phyloP scores from a whole-genome alignment of 225 moss, liverwort and hornwort genomes.

The Marchantia paleacea region DNA sequence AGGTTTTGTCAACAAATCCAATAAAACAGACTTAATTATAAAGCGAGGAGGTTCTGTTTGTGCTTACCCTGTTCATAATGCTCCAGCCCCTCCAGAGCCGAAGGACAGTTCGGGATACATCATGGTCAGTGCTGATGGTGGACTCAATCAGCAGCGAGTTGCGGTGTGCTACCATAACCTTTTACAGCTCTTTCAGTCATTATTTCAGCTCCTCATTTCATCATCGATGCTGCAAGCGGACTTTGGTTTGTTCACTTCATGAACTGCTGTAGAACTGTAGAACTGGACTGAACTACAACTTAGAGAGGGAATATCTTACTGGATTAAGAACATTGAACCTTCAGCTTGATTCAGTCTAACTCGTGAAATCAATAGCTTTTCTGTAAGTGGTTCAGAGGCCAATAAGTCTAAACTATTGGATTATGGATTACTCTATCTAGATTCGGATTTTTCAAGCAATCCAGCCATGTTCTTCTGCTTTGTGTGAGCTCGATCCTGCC shows the following conservation, averaged over 20 bases:
- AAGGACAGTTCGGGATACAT: constrained; percentile 70
- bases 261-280: not conserved
- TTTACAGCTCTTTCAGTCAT: not conserved
- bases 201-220: not conserved
- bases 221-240: not conserved
- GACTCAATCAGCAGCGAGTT: constrained; percentile 98
- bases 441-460: no score
- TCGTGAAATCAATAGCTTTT: no score
- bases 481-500: not conserved
- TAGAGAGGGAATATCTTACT: no score
- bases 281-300: not conserved
- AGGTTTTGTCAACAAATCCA: no score
- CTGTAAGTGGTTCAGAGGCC: no score
- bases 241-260: not conserved
- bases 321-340: not conserved
- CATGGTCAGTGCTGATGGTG: constrained; percentile 85
- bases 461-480: no score
- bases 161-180: constrained; percentile 47
- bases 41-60: not conserved
- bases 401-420: no score
- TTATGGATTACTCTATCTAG: no score
- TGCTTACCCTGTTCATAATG: not conserved
- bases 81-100: constrained; percentile 58
- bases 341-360: no score
- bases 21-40: not conserved